Base-by-base conservation (phyloP, 306 rosid genomes). In the Cicer yamashitae region DNA sequence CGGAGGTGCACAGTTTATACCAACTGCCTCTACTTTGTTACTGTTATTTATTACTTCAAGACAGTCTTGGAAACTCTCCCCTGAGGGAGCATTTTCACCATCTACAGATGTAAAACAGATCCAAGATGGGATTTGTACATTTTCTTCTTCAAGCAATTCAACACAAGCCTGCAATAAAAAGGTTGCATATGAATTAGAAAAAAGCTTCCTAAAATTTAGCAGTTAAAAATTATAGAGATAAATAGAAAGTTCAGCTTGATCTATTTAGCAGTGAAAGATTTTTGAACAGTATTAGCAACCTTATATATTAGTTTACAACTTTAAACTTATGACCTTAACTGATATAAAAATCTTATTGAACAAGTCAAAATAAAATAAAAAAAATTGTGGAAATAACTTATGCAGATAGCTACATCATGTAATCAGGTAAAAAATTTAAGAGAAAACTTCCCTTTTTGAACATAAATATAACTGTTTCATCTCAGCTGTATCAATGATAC, bases 1-100 rank as follows among this genome's bases (percentile, higher is more conserved):
- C 30, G 98, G 96, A 77, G 98, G 98, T 10, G 93, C 84, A 77
- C 98, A 93, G 79, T 93, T 93, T 77, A 93, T 88, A 62, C 98
- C 98, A 48, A 88, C 97, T 0, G 96, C 98, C 14, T 79, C 76
- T 62, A 91, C 88, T 87, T 75, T 88, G 79, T 83, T 48, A 74
- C 93, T 78, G 72, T 77, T 80, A 46, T 91, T 91, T 74, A 91
- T 71, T 0, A 77, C 59, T 15, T 82, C 83, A 48, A 93, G 91
- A 86, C 93, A 93, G 45, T 89, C 93, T 83, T 82, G 43, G 71
- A 93, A 93, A 47, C 91, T 86, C 89, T 93, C 98, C 45, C 93
- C 93, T 1, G 97, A 89, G 18, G 97, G 94, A 9, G 97, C 90
- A 79, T 88, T 88, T 75, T 89, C 84, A 61, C 97, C 98, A 82